Base-by-base conservation (phyloP, 345 rosid genomes). In the Linum trigynum region DNA sequence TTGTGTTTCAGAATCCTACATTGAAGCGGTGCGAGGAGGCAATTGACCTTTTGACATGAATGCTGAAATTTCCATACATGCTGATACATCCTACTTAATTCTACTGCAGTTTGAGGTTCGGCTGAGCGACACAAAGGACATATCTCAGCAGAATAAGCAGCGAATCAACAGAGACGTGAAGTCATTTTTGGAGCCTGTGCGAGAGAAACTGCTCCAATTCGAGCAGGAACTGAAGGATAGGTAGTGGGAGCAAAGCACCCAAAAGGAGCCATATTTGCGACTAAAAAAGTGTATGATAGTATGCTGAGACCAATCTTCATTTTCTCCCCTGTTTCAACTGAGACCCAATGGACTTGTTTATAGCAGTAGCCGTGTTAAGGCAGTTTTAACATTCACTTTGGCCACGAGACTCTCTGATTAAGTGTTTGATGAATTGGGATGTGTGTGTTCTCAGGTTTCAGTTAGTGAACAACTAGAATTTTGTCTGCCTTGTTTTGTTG, bases 221-320 rank as follows among this genome's bases (percentile, higher is more conserved):
- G 98, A 91, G 80, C 84, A 82, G 72, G 98, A 91, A 69, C 88
- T 91, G 55, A 88, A 81, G 77, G 96, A 82, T 57, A 72, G 87
- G 69, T 85, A 91, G 82, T 62, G 23, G 55, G 38, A 32, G 53
- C 35, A 45, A 45, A 4, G 10, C 16, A 40, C 7, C 12, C 39
- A 36, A 14, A 14, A n/a, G 59, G 7, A 11, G 53, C 61, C 62
- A 37, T 12, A 23, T 15, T 39, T 66, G 62, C 39, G 65, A 64
- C 59, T 68, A 65, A 70, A 61, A 65, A 70, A 61, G 61, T 68
- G 7, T 53, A 38, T 59, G 2, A 59, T 62, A 14, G 17, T 14
- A 64, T 55, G n/a, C 2, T 69, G 56, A 61, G 37, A 45, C 23
- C 7, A 5, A 42, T 6, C 50, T 56, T 35, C 15, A 7, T 37